Evolutionary conservation across 192 early-diverging fungal species (phyloP), one percentile per base, ranked within the genome.

Genomic region (Coemansia sp.): DNA sequence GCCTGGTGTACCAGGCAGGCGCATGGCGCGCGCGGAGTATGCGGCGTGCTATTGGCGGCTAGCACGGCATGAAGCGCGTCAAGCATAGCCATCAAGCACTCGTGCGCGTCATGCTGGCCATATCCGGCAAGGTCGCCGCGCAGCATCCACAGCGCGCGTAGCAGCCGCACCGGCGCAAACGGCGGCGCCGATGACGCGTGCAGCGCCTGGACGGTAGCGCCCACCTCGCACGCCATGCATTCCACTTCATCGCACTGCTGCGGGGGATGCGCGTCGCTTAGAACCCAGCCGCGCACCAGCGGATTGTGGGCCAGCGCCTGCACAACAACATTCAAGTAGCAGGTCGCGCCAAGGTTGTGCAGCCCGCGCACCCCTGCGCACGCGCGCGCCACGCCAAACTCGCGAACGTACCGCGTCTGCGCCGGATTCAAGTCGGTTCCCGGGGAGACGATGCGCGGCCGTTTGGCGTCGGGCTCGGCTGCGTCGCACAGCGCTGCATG

Each of bases 61-160:
- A 92, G 64, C 68, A 86, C 84, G 34, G 76, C 85, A 66, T 99
- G 97, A 62, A 99, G 89, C 58, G 90, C 83, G 67, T 98, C 93
- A 57, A 98, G 71, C 7, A 92, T 80, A 12, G 93, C 90, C 46
- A 98, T 95, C 68, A 98, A 93, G 63, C 96, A 98, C 65, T 99
- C 97, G 74, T 99, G 97, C 1, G 96, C 95, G 65, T 98, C 96
- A 74, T 99, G 96, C 78, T 98, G 95, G 15, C 90, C 88, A 65
- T 96, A 96, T 10, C 94, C 92, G 18, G 97, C 95, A 34, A 98
- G 78, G 52, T 97, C 90, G 48, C 87, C 85, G 30, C 91, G 90
- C 15, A 91, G 88, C 70, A 90, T 86, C 97, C 97, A 99, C 86
- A 98, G 90, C 14, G 92, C 71, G 67, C 91, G 90, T 34, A 99